A percentile compares a stretch with the other conserved stretches of the same genome.
These are phyloP conservation scores for Scalesia atractyloides DNA, from an alignment of 129 eudicot species.

Conservation along the genomic window DNA sequence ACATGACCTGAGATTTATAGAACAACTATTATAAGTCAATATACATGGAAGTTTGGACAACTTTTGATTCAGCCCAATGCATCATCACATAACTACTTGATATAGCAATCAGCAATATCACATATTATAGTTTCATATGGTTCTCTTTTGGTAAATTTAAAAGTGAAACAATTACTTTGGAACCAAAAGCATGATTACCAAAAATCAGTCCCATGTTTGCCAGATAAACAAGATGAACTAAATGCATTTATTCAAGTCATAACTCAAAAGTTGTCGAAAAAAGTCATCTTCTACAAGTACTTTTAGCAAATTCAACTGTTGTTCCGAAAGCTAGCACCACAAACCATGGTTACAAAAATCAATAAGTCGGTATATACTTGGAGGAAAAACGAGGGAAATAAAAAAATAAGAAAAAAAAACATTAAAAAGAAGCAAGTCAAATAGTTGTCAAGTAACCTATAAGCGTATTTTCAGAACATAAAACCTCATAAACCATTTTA, in stretches of 20 bases:
- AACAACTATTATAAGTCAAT: not conserved
- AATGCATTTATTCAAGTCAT: conserved; percentile 6
- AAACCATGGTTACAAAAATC: not conserved
- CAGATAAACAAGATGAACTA: not conserved
- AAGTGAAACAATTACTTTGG: conserved; percentile 4
- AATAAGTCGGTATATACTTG: not conserved
- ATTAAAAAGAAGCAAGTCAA: not conserved
- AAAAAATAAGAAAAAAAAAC: not conserved
- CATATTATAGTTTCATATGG: not conserved
- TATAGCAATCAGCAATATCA: not conserved
- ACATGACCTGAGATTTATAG: not conserved
- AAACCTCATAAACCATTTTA: not conserved
- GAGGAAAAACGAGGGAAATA: not conserved
- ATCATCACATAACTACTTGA: not conserved
- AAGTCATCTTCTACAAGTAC: not conserved
- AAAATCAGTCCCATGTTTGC: not conserved
- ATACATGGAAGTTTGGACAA: not conserved
- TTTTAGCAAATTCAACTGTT: not conserved
- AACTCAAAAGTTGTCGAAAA: conserved; percentile 8
- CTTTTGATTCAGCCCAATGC: conserved; percentile 1
- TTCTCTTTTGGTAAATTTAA: not conserved
- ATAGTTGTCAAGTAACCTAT: not conserved
- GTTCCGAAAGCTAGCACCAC: not conserved
- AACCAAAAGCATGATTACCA: conserved; percentile 6
- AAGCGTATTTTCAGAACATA: not conserved